phyloP scores from a whole-genome alignment of 768 basidiomycete species.

The Rhodotorula graminis region DNA sequence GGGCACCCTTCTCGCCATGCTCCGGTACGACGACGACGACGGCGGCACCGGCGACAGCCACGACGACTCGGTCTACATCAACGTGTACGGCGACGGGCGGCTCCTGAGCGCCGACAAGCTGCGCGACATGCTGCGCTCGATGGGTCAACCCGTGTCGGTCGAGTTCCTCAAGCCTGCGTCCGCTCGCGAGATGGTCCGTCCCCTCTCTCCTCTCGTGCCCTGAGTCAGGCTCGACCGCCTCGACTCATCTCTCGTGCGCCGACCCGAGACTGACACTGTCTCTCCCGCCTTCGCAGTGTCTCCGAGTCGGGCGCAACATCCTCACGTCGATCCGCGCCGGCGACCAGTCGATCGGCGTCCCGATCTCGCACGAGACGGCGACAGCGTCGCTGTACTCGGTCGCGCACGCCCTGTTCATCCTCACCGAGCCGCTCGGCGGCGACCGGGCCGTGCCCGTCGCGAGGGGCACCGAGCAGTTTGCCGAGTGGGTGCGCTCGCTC shows the following conservation, averaged over 20 bases:
- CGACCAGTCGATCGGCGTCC: slow-evolving; percentile 1
- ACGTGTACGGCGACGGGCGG: slow-evolving; percentile 4
- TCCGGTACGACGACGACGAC: background rate
- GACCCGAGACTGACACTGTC: too few species aligned
- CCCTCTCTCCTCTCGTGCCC: background rate
- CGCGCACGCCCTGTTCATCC: slow-evolving; percentile 18
- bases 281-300: slow-evolving; percentile 19
- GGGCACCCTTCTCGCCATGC: slow-evolving; percentile 17
- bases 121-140: background rate
- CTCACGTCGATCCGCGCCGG: slow-evolving; percentile 27
- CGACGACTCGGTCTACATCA: slow-evolving; percentile 25
- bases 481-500: slow-evolving; percentile 29
- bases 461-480: background rate
- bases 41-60: too few species aligned
- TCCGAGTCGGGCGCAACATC: slow-evolving; percentile 34
- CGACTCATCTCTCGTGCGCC: too few species aligned
- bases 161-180: slow-evolving; percentile 11
- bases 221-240: too few species aligned
- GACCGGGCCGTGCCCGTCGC: background rate
- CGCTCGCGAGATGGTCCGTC: slow-evolving; percentile 23
- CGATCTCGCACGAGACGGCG: slow-evolving; percentile 6
- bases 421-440: background rate
- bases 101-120: background rate
- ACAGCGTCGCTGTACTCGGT: slow-evolving; percentile 14
- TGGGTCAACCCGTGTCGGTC: background rate